Conservation (phyloP, 495 filamentous ascomycete species). For the Penicillium herquei region DNA sequence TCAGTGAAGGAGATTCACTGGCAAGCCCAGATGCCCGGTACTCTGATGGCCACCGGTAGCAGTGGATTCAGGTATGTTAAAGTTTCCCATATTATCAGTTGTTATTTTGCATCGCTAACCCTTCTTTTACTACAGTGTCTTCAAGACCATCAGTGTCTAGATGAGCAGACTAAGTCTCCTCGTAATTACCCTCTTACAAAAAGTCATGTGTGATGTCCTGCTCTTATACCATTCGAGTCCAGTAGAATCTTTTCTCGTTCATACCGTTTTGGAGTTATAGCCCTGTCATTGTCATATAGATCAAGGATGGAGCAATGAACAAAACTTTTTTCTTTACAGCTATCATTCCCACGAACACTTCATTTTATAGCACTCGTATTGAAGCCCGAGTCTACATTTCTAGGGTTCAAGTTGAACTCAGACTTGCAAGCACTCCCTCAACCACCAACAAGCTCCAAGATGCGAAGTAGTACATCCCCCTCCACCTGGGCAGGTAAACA, state of each 20-base stretch:
- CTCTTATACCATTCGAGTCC: conserved; percentile 32
- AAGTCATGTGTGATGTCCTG: conserved; percentile 33
- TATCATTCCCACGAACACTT: background rate
- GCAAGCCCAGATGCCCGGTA: conserved; percentile 95
- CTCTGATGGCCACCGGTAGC: conserved; percentile 83
- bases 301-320: conserved; percentile 10
- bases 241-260: conserved; percentile 18
- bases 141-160: conserved; percentile 59
- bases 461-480: background rate
- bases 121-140: conserved; percentile 36
- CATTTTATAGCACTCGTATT: background rate
- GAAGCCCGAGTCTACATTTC: background rate
- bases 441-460: too few relatives aligned
- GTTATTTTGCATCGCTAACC: conserved; percentile 18
- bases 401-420: too few relatives aligned
- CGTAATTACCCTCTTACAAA: conserved; percentile 6
- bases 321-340: conserved; percentile 4
- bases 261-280: conserved; percentile 16
- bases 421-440: background rate
- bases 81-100: conserved; percentile 11
- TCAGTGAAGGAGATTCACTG: conserved; percentile 93
- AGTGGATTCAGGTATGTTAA: conserved; percentile 68
- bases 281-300: conserved; percentile 3
- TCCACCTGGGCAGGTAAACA: background rate
- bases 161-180: conserved; percentile 14